phyloP scores from a whole-genome alignment of 441 rosid genomes.

The Populus trichocarpa region DNA sequence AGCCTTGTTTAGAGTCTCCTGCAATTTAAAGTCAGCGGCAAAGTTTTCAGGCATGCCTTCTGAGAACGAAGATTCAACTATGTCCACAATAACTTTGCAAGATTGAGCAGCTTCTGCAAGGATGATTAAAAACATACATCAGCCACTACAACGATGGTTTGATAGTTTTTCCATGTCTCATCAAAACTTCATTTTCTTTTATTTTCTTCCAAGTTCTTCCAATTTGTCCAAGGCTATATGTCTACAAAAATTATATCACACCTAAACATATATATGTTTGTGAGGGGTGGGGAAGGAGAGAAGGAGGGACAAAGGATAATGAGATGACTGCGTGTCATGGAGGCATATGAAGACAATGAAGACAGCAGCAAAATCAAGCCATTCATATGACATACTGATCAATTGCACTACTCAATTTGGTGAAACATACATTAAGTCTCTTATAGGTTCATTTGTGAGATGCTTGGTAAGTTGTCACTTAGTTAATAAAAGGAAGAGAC shows the following conservation, averaged over 20 bases:
- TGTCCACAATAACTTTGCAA: slow-evolving; percentile 78
- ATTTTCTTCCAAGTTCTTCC: background rate
- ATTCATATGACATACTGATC: background rate
- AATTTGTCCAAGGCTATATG: background rate
- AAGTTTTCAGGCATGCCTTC: slow-evolving; percentile 75
- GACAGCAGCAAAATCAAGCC: background rate
- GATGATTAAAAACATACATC: slow-evolving; percentile 17
- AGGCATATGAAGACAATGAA: background rate
- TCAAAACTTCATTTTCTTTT: background rate
- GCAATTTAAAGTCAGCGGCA: slow-evolving; percentile 63
- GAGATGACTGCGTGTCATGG: background rate
- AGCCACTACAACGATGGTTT: slow-evolving; percentile 6
- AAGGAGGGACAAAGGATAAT: background rate
- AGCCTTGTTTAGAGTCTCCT: slow-evolving; percentile 65
- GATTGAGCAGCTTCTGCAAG: slow-evolving; percentile 90
- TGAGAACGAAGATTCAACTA: slow-evolving; percentile 72
- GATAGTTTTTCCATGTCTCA: background rate
- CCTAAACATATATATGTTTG: background rate
- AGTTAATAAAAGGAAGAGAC: background rate
- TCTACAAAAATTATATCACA: background rate
- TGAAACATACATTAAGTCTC: background rate
- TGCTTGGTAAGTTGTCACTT: background rate
- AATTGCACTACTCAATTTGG: background rate
- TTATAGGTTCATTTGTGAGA: background rate
- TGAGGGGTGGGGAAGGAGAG: background rate